Base-by-base conservation (phyloP, 2,329 filamentous ascomycete species). In the Penicillium sp. region DNA sequence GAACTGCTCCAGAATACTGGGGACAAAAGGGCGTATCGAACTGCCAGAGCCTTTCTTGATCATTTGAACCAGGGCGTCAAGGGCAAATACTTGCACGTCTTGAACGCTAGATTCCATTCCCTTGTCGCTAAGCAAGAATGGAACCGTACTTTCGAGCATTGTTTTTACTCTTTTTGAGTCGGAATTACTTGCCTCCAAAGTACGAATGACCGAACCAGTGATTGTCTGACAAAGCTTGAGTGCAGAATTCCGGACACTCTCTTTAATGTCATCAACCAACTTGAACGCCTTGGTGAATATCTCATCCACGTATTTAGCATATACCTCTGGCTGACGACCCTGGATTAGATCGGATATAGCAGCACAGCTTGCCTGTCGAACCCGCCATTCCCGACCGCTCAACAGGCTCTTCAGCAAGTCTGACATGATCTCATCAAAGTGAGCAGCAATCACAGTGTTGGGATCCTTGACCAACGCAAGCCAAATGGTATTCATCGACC, bases 401-500 rank as follows among this genome's bases (percentile, higher is more conserved):
- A 98, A 78, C 47, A 98, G 91, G 72, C 90, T 96, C 68, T 88
- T 89, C 35, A 99, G 82, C 7, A 98, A 81, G 73, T 99, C 95
- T 9, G 89, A 84, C 82, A 99, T 90, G 70, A 99, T 98, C 8
- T 87, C 87, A 66, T 96, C 90, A 72, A 98, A 97, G 76, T 98
- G 86, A 19, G 84, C 82, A 66, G 95, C 89, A 48, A 98, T 86
- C 0, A 91, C 91, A 0, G 85, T 83, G 19, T 87, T 88, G 1
- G 92, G 86, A 69, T 98, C 93, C 73, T 96, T 96, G 58, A 98
- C 93, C n/a, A 99, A 81, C 0, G 94, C 90, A 70, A 91, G 93
- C 95, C 95, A 99, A 67, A 99, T 98, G 65, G 96, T 92, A 61
- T 96, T 93, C 95, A 99, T 99, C 0, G 94, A 97, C 52, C 89